Evolutionary conservation across 768 basidiomycete genomes (phyloP), one percentile per base, ranked within the genome.

Genomic region (Crepidotus variabilis): DNA sequence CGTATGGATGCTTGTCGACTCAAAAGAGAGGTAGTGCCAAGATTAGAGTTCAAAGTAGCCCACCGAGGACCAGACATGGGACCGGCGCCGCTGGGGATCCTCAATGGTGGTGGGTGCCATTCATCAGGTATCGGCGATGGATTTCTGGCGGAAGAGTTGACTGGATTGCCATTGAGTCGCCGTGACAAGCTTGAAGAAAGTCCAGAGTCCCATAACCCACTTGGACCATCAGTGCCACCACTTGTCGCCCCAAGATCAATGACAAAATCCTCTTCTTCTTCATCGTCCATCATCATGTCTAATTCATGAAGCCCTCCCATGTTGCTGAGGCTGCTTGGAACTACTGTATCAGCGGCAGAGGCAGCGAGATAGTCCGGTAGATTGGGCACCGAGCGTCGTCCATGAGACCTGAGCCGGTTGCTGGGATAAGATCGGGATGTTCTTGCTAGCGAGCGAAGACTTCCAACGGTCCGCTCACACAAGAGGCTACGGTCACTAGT

Each of bases 121-220:
- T 73, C 72, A 51, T 75, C 73, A 16, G 66, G 53, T 1, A 75
- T 72, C 46, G 77, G 73, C 18, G 72, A 69, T 32, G 70, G 71
- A 51, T 68, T 71, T 21, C 68, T 61, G 11, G 13, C 39, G 13
- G 39, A 43, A 3, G 39, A 43, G 39, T 16, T 14, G 39, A 43
- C 14, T 16, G 39, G 39, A 43, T 43, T 43, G 39, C 13, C 18
- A 20, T 20, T 20, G 39, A 43, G 39, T 11, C 39, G 39, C 18
- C 39, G 13, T 5, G 39, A 20, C 13, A 43, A 43, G 39, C 39
- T 43, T 14, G 39, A 28, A 28, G 28, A 43, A 20, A 28, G 18
- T 50, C 51, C 85, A 11, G 85, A 84, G 53, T 91, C 88, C 65
- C 84, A 84, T 22, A 90, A 58, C 48, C 88, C 84, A 11, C 83